phyloP scores from a whole-genome alignment of 345 rosid species.

The Orychophragmus violaceus region DNA sequence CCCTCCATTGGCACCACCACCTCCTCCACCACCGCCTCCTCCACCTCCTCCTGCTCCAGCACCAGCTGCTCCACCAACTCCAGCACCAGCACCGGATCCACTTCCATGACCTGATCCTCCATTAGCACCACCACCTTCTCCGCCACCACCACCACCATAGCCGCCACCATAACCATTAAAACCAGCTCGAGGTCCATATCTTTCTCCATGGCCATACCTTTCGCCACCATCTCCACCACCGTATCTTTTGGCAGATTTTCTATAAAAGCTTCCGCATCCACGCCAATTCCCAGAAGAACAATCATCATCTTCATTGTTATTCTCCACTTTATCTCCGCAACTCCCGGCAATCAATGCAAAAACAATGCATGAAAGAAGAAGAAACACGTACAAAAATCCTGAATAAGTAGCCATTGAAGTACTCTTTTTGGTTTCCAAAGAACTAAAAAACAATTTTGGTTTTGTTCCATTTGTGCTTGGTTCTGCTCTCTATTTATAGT shows the following conservation, averaged over 20 bases:
- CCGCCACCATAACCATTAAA: constrained; percentile 5
- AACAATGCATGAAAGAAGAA: constrained; percentile 30
- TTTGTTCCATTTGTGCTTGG: constrained; percentile 9
- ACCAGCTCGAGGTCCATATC: constrained; percentile 22
- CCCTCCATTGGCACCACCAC: constrained; percentile 19
- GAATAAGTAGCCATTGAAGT: constrained; percentile 26
- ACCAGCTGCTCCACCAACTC: constrained; percentile 11
- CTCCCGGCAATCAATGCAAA: constrained; percentile 16
- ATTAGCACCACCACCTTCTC: not conserved
- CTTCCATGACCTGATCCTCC: no score
- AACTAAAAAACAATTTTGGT: constrained; percentile 21
- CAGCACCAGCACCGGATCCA: no score
- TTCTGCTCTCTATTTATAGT: constrained; percentile 34
- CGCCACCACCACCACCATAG: not conserved
- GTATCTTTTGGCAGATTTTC: constrained; percentile 12
- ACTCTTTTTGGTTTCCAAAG: constrained; percentile 5
- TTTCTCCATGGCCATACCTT: constrained; percentile 6
- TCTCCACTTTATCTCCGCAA: constrained; percentile 22
- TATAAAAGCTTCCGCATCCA: constrained; percentile 44
- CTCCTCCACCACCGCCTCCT: constrained; percentile 19
- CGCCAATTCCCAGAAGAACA: constrained; percentile 42
- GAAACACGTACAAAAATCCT: constrained; percentile 13
- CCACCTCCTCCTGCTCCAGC: constrained; percentile 25
- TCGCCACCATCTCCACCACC: constrained; percentile 3
- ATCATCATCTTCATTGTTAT: constrained; percentile 24